Base-by-base conservation (phyloP, 2,329 filamentous ascomycete species). In the Sporothrix globosa region DNA sequence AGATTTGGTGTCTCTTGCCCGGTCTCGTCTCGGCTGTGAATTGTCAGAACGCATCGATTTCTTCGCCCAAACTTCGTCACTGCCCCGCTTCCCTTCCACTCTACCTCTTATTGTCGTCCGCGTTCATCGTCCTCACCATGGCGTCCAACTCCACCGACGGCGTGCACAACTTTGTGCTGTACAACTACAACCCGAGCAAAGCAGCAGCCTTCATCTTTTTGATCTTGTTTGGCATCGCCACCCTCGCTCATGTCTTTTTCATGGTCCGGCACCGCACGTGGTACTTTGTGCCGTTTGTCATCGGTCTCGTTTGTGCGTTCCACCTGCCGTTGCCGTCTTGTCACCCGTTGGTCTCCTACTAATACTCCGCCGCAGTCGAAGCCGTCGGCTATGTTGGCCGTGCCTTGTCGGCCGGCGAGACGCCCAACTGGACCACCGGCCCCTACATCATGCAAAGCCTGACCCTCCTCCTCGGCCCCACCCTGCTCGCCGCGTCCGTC, bases 401-500 rank as follows among this genome's bases (percentile, higher is more conserved):
- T 4, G 77, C 76, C 75, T 2, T 77, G 75, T 44, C 60, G 4
- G 60, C 60, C 6, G 41, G 41, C 60, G 41, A 65, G 41, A 10
- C 60, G 14, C 73, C 72, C 70, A 76, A 73, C 71, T 73, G 71
- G 70, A 82, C 76, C 30, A 77, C 75, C 44, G 70, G 73, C 0
- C 80, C 80, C 4, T 85, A 79, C 74, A 75, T 83, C 56, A 75
- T 82, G 53, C 82, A 86, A 73, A 76, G 75, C 53, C 75, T 82
- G 41, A 75, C 83, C 48, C 78, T 85, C 65, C 78, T 86, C 46
- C 75, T 85, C 24, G 82, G 82, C 1, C 83, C 84, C 0, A 80
- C 81, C 10, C 78, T 85, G 56, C 83, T 82, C 75, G 83, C 83
- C 34, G 83, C 84, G 1, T 81, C 82, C 14, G 81, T 85, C 58